Percentiles rank a stretch among this genome's conserved stretches.
These are phyloP conservation scores for Schizophyllum amplum DNA, from an alignment of 1,284 basidiomycete genomes.

Conservation along the genomic window DNA sequence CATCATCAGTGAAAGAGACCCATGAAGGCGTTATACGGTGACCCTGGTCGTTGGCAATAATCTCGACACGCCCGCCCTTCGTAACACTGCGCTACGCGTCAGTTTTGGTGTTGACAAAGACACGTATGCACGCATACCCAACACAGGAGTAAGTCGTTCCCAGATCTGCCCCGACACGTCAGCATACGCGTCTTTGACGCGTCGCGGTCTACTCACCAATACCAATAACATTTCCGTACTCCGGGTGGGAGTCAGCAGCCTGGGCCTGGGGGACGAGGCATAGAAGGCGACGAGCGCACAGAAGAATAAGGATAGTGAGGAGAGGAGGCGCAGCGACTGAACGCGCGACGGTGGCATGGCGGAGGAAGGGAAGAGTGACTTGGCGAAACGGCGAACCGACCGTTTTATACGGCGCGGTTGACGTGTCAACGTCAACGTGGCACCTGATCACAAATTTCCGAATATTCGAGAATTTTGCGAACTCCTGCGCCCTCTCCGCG, in stretches of 20 bases:
- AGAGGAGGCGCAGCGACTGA: constrained; percentile 49
- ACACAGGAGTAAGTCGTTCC: constrained; percentile 81
- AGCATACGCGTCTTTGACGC: constrained; percentile 15
- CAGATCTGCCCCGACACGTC: constrained; percentile 55
- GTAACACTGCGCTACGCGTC: constrained; percentile 60
- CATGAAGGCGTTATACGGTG: constrained; percentile 96
- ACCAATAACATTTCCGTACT: constrained; percentile 93
- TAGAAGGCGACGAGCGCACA: constrained; percentile 58
- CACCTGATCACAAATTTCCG: background rate
- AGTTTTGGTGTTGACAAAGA: background rate
- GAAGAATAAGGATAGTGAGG: constrained; percentile 57
- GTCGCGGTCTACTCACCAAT: constrained; percentile 61
- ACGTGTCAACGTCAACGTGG: background rate
- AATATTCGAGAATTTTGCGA: background rate
- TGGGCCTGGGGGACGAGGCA: constrained; percentile 50
- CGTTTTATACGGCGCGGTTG: background rate
- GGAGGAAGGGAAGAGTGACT: constrained; percentile 11
- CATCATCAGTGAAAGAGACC: constrained; percentile 87
- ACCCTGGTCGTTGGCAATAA: constrained; percentile 96
- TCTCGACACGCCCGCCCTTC: constrained; percentile 89
- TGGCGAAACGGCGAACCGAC: background rate
- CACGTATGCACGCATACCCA: constrained; percentile 35
- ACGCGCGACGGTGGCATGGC: constrained; percentile 46
- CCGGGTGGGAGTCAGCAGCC: constrained; percentile 48
- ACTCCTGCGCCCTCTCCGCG: background rate